These are phyloP conservation scores for Trichoderma sp. DNA, from an alignment of 2,329 filamentous ascomycete species.

Conservation along the genomic window DNA sequence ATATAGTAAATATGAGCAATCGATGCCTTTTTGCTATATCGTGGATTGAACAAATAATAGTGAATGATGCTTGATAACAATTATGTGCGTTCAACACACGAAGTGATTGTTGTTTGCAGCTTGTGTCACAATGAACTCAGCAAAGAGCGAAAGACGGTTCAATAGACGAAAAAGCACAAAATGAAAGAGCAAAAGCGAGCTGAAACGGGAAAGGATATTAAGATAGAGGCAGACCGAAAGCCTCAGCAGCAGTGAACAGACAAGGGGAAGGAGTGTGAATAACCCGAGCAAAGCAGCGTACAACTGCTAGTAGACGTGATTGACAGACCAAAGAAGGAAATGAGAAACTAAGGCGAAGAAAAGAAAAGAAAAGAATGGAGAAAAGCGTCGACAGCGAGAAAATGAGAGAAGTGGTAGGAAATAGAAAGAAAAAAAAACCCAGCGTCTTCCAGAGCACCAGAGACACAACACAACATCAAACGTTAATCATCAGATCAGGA, in stretches of 20 bases:
- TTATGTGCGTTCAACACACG: constrained; percentile 9
- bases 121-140: neutral
- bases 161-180: neutral
- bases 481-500: constrained; percentile 15
- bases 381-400: constrained; percentile 13
- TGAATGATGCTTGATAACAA: neutral
- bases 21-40: neutral
- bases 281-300: neutral
- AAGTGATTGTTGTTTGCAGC: neutral
- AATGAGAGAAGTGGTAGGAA: constrained; percentile 17
- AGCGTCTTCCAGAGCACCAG: constrained; percentile 14
- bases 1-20: neutral
- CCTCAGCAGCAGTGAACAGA: neutral
- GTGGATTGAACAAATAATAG: neutral
- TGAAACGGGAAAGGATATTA: neutral
- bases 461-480: constrained; percentile 21
- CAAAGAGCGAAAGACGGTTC: neutral
- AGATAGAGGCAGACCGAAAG: neutral
- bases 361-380: constrained; percentile 21
- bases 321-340: constrained; percentile 17
- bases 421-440: constrained; percentile 12
- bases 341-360: constrained; percentile 21
- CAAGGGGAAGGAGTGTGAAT: constrained; percentile 1
- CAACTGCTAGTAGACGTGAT: constrained; percentile 22
- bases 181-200: neutral